phyloP scores from a whole-genome alignment of 495 filamentous ascomycete species.

The Lasiosphaeria hispida region DNA sequence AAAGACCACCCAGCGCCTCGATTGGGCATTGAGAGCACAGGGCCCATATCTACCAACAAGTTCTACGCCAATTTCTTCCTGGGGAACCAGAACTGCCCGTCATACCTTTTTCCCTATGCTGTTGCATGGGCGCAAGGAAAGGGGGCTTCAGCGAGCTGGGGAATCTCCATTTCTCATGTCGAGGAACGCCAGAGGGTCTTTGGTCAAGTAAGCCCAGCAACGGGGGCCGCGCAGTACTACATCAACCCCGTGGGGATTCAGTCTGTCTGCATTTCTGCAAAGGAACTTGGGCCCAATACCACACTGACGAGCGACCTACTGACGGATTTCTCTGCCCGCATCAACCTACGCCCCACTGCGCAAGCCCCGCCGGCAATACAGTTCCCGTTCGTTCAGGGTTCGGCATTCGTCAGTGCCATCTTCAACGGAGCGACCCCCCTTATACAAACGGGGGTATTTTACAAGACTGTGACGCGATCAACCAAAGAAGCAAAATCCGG shows the following conservation, averaged over 20 bases:
- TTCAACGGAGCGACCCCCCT: constrained; percentile 68
- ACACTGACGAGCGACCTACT: constrained; percentile 61
- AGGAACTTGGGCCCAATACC: constrained; percentile 62
- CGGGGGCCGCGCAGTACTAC: constrained; percentile 66
- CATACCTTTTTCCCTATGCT: constrained; percentile 86
- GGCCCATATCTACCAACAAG: constrained; percentile 77
- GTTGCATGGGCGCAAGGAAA: constrained; percentile 71
- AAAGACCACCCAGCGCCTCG: constrained; percentile 44
- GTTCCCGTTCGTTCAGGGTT: constrained; percentile 86
- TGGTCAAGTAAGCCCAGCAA: constrained; percentile 45
- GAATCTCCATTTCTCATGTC: constrained; percentile 71
- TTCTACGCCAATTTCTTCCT: constrained; percentile 92
- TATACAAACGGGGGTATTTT: constrained; percentile 72
- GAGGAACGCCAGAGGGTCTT: constrained; percentile 63
- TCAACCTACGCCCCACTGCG: constrained; percentile 57
- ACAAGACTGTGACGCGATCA: constrained; percentile 62
- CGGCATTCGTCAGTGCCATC: constrained; percentile 80
- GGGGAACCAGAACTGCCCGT: constrained; percentile 63
- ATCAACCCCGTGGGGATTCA: constrained; percentile 81
- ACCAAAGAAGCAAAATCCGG: constrained; percentile 54
- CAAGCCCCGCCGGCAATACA: constrained; percentile 57
- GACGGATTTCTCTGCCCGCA: constrained; percentile 68
- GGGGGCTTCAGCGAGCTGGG: constrained; percentile 67
- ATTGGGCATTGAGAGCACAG: constrained; percentile 39
- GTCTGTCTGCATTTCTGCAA: constrained; percentile 73